Evolutionary conservation across 495 filamentous ascomycete genomes (phyloP), one percentile per base, ranked within the genome.

Genomic region (Saxophila tyrrhenica): DNA sequence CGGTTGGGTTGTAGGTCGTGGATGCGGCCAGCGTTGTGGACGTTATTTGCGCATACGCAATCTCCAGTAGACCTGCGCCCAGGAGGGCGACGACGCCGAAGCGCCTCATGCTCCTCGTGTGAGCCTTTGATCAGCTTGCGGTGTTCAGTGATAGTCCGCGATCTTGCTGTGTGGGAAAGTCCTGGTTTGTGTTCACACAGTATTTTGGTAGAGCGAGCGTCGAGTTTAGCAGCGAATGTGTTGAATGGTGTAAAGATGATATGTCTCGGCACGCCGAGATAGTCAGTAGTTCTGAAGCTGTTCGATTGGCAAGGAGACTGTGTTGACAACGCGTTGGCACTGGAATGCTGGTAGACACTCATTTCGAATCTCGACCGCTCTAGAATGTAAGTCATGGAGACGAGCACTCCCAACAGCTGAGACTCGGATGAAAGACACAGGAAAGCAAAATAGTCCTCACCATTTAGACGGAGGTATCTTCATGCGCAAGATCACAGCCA

Each of bases 301-400:
- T 25, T 32, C 29, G 48, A 50, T 50, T 50, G 48, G 48, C 48
- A 50, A 50, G 48, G 48, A 50, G 32, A 50, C 48, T 9, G 25
- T 50, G 48, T 50, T 50, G 22, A 48, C 21, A 3, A 17, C 48
- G 48, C 48, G 48, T 21, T 38, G 25, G 32, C 25, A 50, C 25
- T 50, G 48, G 48, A 50, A 50, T 50, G 48, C 45, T 25, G 23
- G n/a, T 21, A 24, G 20, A 48, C 13, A 23, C 23, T 25, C 19
- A 48, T 22, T 16, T 48, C 23, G 20, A 8, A 5, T 35, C 29
- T 35, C 29, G 29, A 35, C 29, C 29, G 29, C 13, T 35, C 29
- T 35, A 13, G 29, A 35, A 35, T 35, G 29, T 13, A 35, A 35
- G 29, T 35, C 29, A 35, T n/a, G n/a, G n/a, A n/a, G n/a, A n/a